Base-by-base conservation (phyloP, 208 protist species). In the Wallacemonas sp. region DNA sequence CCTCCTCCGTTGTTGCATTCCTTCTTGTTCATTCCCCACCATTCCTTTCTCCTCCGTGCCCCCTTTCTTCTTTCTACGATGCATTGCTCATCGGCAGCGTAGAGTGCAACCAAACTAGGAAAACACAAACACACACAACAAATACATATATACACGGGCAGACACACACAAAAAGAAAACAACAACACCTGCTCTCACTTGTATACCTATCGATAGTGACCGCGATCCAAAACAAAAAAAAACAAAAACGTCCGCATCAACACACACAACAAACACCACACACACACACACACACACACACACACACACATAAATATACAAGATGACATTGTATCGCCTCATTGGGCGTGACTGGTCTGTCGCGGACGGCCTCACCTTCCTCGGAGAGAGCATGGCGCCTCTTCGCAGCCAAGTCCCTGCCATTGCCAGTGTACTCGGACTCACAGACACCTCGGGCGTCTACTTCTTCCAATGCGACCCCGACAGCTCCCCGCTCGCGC, bases 391-490 rank as follows among this genome's bases (percentile, higher is more conserved):
- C 70, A 63, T 36, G 59, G 67, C 31, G 67, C 70, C 61, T 32
- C 61, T 62, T 25, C 45, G 66, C 61, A 29, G 64, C 36, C 28
- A 68, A 32, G 16, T 22, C 52, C 2, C 1, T 46, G 45, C 57
- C 32, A 26, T 62, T 31, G 2, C 64, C 49, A n/a, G 33, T 69
- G 20, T 59, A 42, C 10, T 42, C 5, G 26, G 36, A 69, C 10
- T 78, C 61, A 10, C 36, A 28, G 50, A 78, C 61, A 32, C 39
- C 57, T 8, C 33, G 29, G 7, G 45, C 52, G 14, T 66, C 61
- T 25, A 73, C 72, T 10, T 61, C 12, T 78, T 70, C 64, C 2
- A 25, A 8, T 67, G 61, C 61, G 61, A 64, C 29, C 57, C 63
- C 22, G 57, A 72, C 7, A 31, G 29, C 38, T 3, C 20, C 22